A percentile compares a stretch with the other conserved stretches of the same genome.
These are phyloP conservation scores for Nakaseomyces sp. DNA, from an alignment of 1,139 yeast genomes.

Conservation along the genomic window DNA sequence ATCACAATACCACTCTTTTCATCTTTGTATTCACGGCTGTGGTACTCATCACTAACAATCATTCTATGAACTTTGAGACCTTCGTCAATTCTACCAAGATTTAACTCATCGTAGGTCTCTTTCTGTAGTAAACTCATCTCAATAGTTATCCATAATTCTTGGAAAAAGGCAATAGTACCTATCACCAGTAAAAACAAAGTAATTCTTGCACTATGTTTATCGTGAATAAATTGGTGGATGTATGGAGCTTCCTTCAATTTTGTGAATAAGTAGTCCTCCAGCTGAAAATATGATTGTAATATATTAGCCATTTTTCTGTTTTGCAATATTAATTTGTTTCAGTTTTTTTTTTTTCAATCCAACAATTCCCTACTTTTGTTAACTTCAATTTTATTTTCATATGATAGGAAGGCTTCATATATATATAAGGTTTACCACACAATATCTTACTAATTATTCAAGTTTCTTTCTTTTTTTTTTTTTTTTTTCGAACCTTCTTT, in stretches of 20 bases:
- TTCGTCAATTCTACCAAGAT: conserved; percentile 27
- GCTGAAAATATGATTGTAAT: conserved; percentile 13
- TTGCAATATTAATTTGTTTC: background rate
- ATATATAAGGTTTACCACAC: background rate
- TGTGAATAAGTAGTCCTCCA: conserved; percentile 18
- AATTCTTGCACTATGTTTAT: conserved; percentile 29
- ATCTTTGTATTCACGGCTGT: conserved; percentile 27
- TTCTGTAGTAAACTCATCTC: conserved; percentile 30
- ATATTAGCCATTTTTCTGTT: background rate
- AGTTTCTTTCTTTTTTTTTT: background rate
- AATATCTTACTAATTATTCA: background rate
- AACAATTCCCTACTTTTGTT: background rate
- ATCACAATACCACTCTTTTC: conserved; percentile 29
- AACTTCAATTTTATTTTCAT: too few species aligned
- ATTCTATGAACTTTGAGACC: conserved; percentile 24
- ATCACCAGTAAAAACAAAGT: conserved; percentile 27
- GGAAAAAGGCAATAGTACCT: conserved; percentile 29
- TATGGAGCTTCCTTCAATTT: conserved; percentile 19
- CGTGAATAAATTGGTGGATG: conserved; percentile 25
- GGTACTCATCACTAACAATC: conserved; percentile 29
- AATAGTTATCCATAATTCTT: conserved; percentile 29
- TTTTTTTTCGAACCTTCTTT: background rate
- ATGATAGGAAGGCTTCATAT: background rate
- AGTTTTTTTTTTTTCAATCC: background rate
- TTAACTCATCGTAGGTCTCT: conserved; percentile 29